Conservation (phyloP, 2,329 filamentous ascomycete species). For the Cladophialophora psammophila region DNA sequence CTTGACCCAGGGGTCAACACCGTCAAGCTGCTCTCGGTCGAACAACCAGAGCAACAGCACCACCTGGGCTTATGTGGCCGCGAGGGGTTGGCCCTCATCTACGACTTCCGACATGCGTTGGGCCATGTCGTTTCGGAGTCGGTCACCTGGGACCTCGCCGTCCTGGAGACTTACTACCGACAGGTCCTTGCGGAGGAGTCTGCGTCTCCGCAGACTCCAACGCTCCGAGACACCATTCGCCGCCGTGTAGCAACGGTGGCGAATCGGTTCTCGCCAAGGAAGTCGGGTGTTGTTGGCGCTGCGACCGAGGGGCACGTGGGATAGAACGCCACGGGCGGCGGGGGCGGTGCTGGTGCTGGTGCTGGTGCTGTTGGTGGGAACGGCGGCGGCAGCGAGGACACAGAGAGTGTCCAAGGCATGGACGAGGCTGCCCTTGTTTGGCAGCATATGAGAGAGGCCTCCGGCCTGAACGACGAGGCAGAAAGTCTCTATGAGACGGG, state of each 20-base stretch:
- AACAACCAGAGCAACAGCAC: background rate
- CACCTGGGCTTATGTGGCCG: conserved; percentile 5
- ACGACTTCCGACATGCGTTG: conserved; percentile 24
- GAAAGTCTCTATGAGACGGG: conserved; percentile 20
- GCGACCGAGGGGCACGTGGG: conserved; percentile 6
- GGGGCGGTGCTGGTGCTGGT: conserved; percentile 8
- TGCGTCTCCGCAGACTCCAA: background rate
- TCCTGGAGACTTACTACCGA: conserved; percentile 24
- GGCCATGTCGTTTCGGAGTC: conserved; percentile 7
- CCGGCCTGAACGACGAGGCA: conserved; percentile 29
- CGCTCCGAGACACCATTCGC: conserved; percentile 5
- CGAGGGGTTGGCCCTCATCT: conserved; percentile 25
- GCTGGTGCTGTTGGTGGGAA: background rate
- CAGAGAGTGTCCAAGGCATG: conserved; percentile 16
- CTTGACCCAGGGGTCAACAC: conserved; percentile 23
- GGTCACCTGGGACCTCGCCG: conserved; percentile 16
- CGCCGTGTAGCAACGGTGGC: conserved; percentile 14
- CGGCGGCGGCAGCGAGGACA: background rate
- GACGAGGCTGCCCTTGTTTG: conserved; percentile 28
- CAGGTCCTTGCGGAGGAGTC: background rate
- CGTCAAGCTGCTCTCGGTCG: conserved; percentile 14
- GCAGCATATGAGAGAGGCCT: conserved; percentile 28
- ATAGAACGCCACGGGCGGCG: conserved; percentile 5
- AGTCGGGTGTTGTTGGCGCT: conserved; percentile 1
- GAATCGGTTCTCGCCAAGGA: conserved; percentile 25